These are phyloP conservation scores for Apiotrichum gracile DNA, from an alignment of 1,284 basidiomycete species.

Conservation along the genomic window DNA sequence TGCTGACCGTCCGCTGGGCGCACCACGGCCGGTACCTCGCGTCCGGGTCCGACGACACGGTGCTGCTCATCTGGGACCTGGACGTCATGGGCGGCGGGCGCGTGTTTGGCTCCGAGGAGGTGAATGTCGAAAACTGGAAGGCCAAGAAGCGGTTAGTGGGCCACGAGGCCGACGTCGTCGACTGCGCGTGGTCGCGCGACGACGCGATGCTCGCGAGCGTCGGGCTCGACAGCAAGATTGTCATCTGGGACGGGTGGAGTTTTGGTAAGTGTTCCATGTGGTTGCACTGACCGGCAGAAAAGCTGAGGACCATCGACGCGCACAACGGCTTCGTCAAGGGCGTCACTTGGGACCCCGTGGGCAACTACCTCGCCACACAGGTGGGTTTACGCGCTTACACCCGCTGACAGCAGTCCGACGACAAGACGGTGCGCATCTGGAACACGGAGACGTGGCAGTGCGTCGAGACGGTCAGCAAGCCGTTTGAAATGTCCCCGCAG, in stretches of 20 bases:
- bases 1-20: constrained; percentile 92
- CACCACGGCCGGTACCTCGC: constrained; percentile 90
- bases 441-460: constrained; percentile 84
- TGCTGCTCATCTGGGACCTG: constrained; percentile 95
- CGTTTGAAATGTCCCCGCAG: constrained; percentile 88
- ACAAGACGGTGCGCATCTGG: constrained; percentile 95
- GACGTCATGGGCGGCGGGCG: constrained; percentile 78
- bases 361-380: constrained; percentile 87
- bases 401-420: constrained; percentile 66
- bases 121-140: constrained; percentile 97
- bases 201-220: constrained; percentile 90
- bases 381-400: constrained; percentile 26
- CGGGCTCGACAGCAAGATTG: constrained; percentile 82
- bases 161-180: constrained; percentile 95
- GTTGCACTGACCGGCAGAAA: constrained; percentile 52
- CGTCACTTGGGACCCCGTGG: constrained; percentile 96
- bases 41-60: constrained; percentile 91
- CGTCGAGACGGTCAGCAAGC: constrained; percentile 76
- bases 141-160: constrained; percentile 84
- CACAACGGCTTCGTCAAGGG: constrained; percentile 98
- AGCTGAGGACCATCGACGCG: constrained; percentile 71
- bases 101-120: constrained; percentile 85
- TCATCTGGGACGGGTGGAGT: constrained; percentile 86
- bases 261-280: constrained; percentile 56
- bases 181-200: constrained; percentile 89